Base-by-base conservation (phyloP, 1,139 yeast species). In the Citeromyces hawaiiensis region DNA sequence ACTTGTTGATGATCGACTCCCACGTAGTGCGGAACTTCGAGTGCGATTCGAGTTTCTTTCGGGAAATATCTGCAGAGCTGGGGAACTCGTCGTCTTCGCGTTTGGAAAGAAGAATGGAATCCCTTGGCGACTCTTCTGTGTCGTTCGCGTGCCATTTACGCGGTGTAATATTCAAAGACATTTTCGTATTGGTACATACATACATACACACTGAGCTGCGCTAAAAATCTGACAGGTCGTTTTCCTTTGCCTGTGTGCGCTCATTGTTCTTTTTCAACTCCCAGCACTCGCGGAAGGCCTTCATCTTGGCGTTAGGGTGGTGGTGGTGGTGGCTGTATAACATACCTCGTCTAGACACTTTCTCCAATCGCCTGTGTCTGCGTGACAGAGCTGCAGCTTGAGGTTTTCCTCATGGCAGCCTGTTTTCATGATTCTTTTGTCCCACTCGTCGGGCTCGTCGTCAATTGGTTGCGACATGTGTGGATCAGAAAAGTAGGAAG, bases 291-390 rank as follows among this genome's bases (percentile, higher is more conserved):
- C 72, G 66, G 52, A 81, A 80, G 2, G 72, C 82, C 36, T 66
- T 64, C 83, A 81, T 75, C 63, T 62, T 23, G 3, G 19, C 8
- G 31, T 14, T 2, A 15, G 50, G 45, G 40, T 43, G 45, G 45
- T 38, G 8, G 15, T 33, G 32, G 8, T 31, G 34, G 4, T 15
- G n/a, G 23, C 18, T 31, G 13, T 19, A 8, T 13, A 33, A 14
- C 67, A 44, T 55, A 68, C 71, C 47, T 82, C 88, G 25, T 63
- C 59, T 2, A 70, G 48, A 48, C 94, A 82, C 53, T 75, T 61
- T 45, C 93, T 61, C 94, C 93, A 82, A 54, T 82, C 93, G 3
- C 80, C 78, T 0, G 76, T 79, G 47, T 82, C 91, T 6, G 88
- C 87, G 53, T 80, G 88, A 47, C 94, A 82, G 25, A 82, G 56